Percentiles rank a stretch among this genome's conserved stretches.
Conservation (phyloP, 2,329 filamentous ascomycete species). For the Neonectria punicea region DNA sequence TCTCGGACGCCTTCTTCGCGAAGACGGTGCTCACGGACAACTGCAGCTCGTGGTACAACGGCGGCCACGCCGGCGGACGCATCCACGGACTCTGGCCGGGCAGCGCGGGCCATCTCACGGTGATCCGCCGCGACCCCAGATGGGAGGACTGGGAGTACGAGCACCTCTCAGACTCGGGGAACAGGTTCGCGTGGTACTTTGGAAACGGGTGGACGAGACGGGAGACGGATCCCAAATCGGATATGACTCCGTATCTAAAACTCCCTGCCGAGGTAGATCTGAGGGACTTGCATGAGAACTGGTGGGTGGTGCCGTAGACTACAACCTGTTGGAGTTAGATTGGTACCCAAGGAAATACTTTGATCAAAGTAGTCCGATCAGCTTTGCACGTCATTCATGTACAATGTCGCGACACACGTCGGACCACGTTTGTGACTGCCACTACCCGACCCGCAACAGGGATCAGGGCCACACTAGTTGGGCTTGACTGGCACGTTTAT, state of each 20-base stretch:
- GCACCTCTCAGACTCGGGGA: conserved; percentile 55
- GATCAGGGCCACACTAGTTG: conserved; percentile 9
- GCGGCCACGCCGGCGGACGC: conserved; percentile 67
- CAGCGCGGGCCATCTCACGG: conserved; percentile 70
- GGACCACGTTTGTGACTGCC: background rate
- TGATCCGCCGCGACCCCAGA: conserved; percentile 63
- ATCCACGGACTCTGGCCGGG: conserved; percentile 79
- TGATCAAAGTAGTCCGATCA: background rate
- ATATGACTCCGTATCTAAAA: conserved; percentile 72
- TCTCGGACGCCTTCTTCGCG: conserved; percentile 65
- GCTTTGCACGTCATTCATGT: conserved; percentile 33
- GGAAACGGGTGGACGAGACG: conserved; percentile 74
- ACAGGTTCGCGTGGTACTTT: conserved; percentile 70
- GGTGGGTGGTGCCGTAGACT: conserved; percentile 63
- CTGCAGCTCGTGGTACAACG: conserved; percentile 79
- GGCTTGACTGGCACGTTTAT: background rate
- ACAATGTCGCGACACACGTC: conserved; percentile 23
- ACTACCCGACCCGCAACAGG: conserved; percentile 14
- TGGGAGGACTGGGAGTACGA: conserved; percentile 67
- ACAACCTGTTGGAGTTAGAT: conserved; percentile 10
- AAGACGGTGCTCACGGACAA: conserved; percentile 67
- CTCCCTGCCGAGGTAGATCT: conserved; percentile 67
- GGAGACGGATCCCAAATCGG: conserved; percentile 65
- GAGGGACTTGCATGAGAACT: conserved; percentile 72
- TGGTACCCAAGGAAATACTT: conserved; percentile 23